Base-by-base conservation (phyloP, 2,329 filamentous ascomycete species). In the Talaromyces sp. region DNA sequence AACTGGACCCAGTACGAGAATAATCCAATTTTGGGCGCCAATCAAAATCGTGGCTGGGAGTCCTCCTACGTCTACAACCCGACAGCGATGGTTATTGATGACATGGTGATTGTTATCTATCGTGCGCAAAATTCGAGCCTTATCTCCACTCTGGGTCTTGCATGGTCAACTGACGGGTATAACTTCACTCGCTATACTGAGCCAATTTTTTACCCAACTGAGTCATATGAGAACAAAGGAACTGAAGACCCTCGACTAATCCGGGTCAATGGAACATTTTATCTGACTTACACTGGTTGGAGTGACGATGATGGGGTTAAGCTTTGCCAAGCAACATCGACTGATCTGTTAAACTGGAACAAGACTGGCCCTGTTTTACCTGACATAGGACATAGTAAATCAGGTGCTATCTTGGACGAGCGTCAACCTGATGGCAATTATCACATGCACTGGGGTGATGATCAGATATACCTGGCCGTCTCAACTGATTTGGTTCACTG, bases 231-330 rank as follows among this genome's bases (percentile, higher is more conserved):
- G 55, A 61, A 63, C 5, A 63, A 65, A 3, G 73, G 73, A 32
- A 72, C 72, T 26, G 73, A 77, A 61, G 74, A 77, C 58, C 73
- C 74, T 10, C 67, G 74, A 17, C 66, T 77, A 8, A 68, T 73
- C 14, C 68, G 71, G 21, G 65, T 74, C 31, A 73, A 76, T 31
- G 72, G 73, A 0, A 71, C 71, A 0, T 75, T 76, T 61, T 75
- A 75, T 65, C 59, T 76, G 60, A 75, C 74, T 1, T 76, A 76
- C 60, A 75, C 73, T 4, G 71, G 60, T 1, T 76, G 67, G 53
- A 52, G 49, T 13, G 71, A 75, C 51, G 54, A 63, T n/a, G 66
- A 63, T 4, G 67, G 64, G 2, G 66, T 73, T 13, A 70, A 68
- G 35, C 68, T 76, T 13, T 75, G 72, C 46, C 59, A 76, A 7